A percentile compares a stretch with the other conserved stretches of the same genome.
Conservation (phyloP, 176 grass and related monocot species). For the Avena atlantica region DNA sequence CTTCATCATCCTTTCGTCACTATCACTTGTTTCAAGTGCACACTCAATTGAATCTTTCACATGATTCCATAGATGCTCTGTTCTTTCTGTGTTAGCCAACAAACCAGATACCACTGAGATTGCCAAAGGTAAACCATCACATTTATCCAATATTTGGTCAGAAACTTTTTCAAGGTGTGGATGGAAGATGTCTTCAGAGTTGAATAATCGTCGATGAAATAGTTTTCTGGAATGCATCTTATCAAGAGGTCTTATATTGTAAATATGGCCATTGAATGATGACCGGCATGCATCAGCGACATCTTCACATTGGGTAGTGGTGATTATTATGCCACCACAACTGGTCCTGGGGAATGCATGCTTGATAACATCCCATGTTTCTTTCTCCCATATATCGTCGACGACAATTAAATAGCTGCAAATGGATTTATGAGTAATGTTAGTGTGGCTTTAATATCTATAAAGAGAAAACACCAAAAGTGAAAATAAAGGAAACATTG, state of each 20-base stretch:
- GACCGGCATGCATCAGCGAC: background rate
- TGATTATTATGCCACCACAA: conserved; percentile 1
- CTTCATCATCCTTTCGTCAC: background rate
- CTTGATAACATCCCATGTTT: conserved; percentile 13
- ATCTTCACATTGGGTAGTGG: background rate
- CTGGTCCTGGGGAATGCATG: conserved; percentile 9
- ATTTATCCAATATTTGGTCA: conserved; percentile 5
- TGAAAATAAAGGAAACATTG: background rate
- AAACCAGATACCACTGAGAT: background rate
- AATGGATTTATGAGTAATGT: background rate
- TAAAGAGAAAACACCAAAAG: background rate
- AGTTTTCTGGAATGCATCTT: background rate
- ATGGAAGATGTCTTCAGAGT: background rate
- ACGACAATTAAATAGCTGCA: background rate
- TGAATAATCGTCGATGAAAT: background rate
- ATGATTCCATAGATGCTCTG: conserved; percentile 8
- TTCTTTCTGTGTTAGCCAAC: conserved; percentile 3
- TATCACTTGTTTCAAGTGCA: conserved; percentile 1
- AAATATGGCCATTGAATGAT: conserved; percentile 5
- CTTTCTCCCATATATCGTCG: background rate
- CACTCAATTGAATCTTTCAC: background rate
- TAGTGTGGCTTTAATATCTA: background rate
- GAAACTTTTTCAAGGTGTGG: conserved; percentile 1
- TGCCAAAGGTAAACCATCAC: background rate
- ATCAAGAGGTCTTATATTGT: background rate